Evolutionary conservation across 768 basidiomycete genomes (phyloP), one percentile per base, ranked within the genome.

Genomic region (Psilocybe sp.): DNA sequence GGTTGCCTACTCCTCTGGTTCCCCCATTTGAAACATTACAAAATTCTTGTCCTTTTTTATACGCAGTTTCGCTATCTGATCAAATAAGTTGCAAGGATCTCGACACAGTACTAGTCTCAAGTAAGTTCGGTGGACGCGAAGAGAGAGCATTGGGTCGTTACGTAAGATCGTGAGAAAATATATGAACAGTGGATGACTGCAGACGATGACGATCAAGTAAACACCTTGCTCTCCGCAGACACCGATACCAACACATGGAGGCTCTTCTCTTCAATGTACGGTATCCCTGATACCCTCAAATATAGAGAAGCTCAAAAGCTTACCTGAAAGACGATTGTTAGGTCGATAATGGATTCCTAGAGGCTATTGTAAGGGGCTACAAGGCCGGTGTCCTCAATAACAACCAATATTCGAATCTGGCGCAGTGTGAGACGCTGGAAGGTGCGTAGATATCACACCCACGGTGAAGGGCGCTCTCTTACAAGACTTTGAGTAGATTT

Each of bases 371-470:
- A 28, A 74, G 96, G 56, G 97, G 97, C 8, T 98, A 94, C 83
- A 96, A 93, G 70, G 83, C 89, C 40, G 95, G 92, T 20, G 84
- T 98, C 52, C 79, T 99, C 40, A 87, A 84, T 43, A 91, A 93
- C 66, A 80, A 75, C 60, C 92, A 96, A 65, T 99, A 98, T 69
- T 77, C 84, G 63, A 98, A 92, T 70, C 71, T 99, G 66, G 89
- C 89, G 4, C 97, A 99, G 70, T 98, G 97, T 80, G 97, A 99
- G 71, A 92, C 84, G 20, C 79, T 98, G 28, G 97, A 98, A 76
- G 96, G 96, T 92, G 58, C 47, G 75, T 56, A 19, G n/a, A 13
- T 19, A 10, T 18, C 16, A 33, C 32, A 28, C 18, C 15, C n/a
- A 13, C 4, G 5, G 16, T 37, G 8, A 18, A 16, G 4, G 42